Evolutionary conservation across 108 stramenopile genomes (phyloP).

Genomic region (Heterococcus sp.): DNA sequence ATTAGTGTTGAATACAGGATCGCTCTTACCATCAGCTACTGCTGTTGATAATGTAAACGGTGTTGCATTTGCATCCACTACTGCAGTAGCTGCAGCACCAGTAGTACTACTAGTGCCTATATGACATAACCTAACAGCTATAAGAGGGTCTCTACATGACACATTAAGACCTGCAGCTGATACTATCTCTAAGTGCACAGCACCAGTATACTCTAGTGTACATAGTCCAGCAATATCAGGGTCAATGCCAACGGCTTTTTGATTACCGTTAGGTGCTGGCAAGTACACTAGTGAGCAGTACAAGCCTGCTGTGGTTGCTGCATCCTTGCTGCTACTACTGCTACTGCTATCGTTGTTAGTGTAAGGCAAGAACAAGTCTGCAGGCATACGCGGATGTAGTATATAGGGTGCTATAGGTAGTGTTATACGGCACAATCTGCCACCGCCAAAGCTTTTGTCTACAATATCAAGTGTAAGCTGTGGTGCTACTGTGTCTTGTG

Average conservation of each 20-base stretch:
- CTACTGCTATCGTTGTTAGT: not conserved
- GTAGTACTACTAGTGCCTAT: no score
- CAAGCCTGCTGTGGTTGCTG: not conserved
- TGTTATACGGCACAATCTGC: not conserved
- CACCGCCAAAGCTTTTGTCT: not conserved
- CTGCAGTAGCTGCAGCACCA: no score
- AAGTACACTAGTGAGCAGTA: not conserved
- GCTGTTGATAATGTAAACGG: no score
- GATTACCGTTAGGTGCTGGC: not conserved
- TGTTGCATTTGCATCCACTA: no score
- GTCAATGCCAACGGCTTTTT: not conserved
- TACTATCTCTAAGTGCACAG: not conserved
- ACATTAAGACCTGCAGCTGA: not conserved
- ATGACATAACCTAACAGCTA: no score
- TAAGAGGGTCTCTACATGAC: no score
- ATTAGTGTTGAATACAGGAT: not conserved
- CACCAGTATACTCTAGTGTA: not conserved
- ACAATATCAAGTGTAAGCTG: not conserved
- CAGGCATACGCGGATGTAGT: slow-evolving; percentile 4
- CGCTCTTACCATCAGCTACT: not conserved
- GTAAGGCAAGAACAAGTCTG: not conserved
- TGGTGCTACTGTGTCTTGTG: not conserved
- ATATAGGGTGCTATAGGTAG: not conserved
- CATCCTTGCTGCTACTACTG: not conserved
- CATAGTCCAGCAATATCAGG: not conserved